Base-by-base conservation (phyloP, 495 filamentous ascomycete genomes). In the Penicillium canariense region DNA sequence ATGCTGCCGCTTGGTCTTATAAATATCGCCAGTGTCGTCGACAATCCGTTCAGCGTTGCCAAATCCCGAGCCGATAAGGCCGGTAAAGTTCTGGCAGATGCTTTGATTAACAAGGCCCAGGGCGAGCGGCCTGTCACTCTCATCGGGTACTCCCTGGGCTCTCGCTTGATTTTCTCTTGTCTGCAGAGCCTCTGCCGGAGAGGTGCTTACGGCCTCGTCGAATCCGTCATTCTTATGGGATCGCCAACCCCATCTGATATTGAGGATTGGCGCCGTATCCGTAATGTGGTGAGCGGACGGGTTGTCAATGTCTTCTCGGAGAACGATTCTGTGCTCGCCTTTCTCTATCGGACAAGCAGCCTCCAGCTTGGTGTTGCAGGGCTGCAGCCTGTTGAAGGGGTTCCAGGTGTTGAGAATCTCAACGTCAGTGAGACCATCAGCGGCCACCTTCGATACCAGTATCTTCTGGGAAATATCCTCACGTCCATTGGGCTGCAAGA, bases 131-230 rank as follows among this genome's bases (percentile, higher is more conserved):
- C 93, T 0, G 87, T 97, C 3, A 94, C 87, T 17, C 72, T 98
- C 6, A 78, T 97, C 46, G 94, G 94, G 1, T 97, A 92, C 69
- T 90, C 89, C 17, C 73, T 97, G n/a, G 94, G 93, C 1, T 92
- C 92, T 9, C 84, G 93, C 17, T 82, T 92, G 25, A 91, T 97
- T 38, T 97, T 88, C 60, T 80, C 83, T 17, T 97, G 91, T 61
- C 76, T 97, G 2, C 83, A 85, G 69, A 78, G 61, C 14, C 78
- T 98, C 26, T 87, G 89, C 0, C 85, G 89, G 64, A 78, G 89
- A 49, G 78, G 82, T 54, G 90, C 87, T 0, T 96, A 96, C 68
- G 94, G 94, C 0, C 62, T 97, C 3, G 78, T 98, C 11, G 94
- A 97, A 59, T 87, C 85, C 26, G 93, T 82, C 4, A 83, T 96